phyloP scores from a whole-genome alignment of 2,329 filamentous ascomycete genomes.

The Trichoderma sp. region DNA sequence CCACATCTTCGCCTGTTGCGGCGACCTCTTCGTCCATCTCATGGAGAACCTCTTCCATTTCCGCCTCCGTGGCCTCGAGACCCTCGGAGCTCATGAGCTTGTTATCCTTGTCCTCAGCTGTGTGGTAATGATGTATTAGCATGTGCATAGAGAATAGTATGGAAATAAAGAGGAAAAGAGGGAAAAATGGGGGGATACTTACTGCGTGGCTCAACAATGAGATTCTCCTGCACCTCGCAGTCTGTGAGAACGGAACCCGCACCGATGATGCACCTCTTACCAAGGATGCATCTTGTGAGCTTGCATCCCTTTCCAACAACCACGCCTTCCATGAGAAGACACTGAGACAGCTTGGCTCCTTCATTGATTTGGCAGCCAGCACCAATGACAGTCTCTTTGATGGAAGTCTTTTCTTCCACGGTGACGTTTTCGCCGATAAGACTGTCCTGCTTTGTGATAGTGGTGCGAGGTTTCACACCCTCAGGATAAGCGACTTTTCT shows the following conservation, averaged over 20 bases:
- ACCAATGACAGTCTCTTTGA: slow-evolving; percentile 90
- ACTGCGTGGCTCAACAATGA: slow-evolving; percentile 80
- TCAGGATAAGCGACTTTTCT: slow-evolving; percentile 83
- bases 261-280: slow-evolving; percentile 80
- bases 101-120: slow-evolving; percentile 69
- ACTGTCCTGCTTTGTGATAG: slow-evolving; percentile 79
- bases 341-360: slow-evolving; percentile 84
- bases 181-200: slow-evolving; percentile 43
- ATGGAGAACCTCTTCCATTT: slow-evolving; percentile 59
- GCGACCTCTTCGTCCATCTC: slow-evolving; percentile 47
- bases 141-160: not conserved
- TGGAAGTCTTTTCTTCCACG: slow-evolving; percentile 84
- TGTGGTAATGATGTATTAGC: slow-evolving; percentile 22
- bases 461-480: slow-evolving; percentile 77
- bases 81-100: slow-evolving; percentile 71
- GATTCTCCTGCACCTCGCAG: slow-evolving; percentile 90
- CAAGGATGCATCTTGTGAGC: slow-evolving; percentile 85
- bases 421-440: slow-evolving; percentile 87
- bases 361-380: slow-evolving; percentile 83
- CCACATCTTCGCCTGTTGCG: slow-evolving; percentile 32
- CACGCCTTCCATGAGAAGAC: slow-evolving; percentile 90
- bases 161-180: too few species aligned
- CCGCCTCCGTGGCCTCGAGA: slow-evolving; percentile 65
- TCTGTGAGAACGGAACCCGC: slow-evolving; percentile 79
- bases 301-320: slow-evolving; percentile 83